Base-by-base conservation (phyloP, 2,329 filamentous ascomycete genomes). In the Aureobasidium musti region DNA sequence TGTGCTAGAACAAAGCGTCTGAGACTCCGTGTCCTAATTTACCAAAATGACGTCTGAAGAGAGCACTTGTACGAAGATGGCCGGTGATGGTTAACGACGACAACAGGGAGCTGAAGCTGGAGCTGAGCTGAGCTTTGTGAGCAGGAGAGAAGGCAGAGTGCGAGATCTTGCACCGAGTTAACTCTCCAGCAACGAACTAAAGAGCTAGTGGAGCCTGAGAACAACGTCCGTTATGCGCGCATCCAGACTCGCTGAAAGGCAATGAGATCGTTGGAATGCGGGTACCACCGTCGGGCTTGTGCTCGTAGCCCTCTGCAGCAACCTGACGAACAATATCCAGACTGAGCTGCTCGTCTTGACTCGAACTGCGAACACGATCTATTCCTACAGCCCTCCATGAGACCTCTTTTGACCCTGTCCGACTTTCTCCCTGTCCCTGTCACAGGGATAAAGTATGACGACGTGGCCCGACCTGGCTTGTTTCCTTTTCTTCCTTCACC, bases 241-340 rank as follows among this genome's bases (percentile, higher is more conserved):
- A 65, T 61, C 50, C 60, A 67, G 45, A 65, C 45, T 53, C 61
- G 60, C 61, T 23, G 5, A 33, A 64, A 64, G 49, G 49, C 26
- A 50, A 60, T 53, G 49, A 52, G 50, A 66, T 59, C 63, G 60
- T 68, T 61, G 56, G 67, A 67, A 67, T 67, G 60, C 60, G 53
- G 60, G 60, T 64, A 64, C 53, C 61, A 41, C 61, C 49, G 17
- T 35, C 37, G 56, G 67, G 63, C 56, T 66, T 66, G 67, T 65
- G 60, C 67, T 50, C 35, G 35, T 33, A 21, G 45, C 45, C 2
- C 23, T 28, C 13, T 26, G 39, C 14, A 5, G 21, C 28, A 19
- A 35, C 19, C 19, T 35, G 33, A 39, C 13, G 33, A 30, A 17
- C 50, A 53, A 53, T 53, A 53, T 19, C 10, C 28, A 11, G 17